These are phyloP conservation scores for Neckera pumila DNA, from an alignment of 225 moss, liverwort and hornwort genomes.

Conservation along the genomic window DNA sequence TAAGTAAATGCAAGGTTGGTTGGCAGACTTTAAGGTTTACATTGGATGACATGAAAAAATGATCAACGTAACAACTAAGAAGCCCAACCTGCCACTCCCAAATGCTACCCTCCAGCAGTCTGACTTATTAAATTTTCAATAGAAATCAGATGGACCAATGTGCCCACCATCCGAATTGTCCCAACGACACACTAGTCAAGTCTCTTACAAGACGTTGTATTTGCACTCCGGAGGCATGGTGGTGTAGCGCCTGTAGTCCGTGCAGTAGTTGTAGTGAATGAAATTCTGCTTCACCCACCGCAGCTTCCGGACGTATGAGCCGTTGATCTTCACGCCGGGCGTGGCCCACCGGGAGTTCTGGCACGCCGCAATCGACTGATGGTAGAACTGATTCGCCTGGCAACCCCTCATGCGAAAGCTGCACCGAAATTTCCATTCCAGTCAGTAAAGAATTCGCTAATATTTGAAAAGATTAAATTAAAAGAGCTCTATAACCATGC, in stretches of 20 bases:
- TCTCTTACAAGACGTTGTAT: neutral
- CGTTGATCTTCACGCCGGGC: neutral
- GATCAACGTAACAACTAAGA: neutral
- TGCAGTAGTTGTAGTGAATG: constrained; percentile 60
- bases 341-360: neutral
- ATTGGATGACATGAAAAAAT: constrained; percentile 6
- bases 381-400: neutral
- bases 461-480: too few species aligned
- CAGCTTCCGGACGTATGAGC: neutral
- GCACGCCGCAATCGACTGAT: neutral
- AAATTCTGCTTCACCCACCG: constrained; percentile 31
- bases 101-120: neutral
- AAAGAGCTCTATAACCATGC: neutral
- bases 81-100: neutral
- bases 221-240: neutral
- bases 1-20: neutral
- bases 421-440: neutral
- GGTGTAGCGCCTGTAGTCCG: neutral
- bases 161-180: neutral
- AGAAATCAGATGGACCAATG: neutral
- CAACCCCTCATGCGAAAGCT: neutral
- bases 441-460: neutral
- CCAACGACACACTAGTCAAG: neutral
- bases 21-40: neutral
- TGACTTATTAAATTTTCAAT: neutral